phyloP scores from a whole-genome alignment of 192 early-diverging fungal species.

The Glomus cerebriforme region DNA sequence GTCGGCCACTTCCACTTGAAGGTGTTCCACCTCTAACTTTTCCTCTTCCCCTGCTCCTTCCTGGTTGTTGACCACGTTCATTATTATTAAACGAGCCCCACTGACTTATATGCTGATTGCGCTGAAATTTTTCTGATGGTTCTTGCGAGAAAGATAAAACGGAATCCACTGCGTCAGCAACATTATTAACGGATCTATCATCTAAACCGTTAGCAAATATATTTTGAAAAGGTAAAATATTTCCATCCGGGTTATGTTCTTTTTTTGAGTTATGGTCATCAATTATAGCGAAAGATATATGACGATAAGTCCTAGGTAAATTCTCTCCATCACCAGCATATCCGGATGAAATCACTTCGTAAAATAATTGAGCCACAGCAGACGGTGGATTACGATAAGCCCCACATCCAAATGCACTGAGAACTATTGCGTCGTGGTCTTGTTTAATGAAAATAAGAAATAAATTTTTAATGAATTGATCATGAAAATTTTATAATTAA shows the following conservation, averaged over 20 bases:
- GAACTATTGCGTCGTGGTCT: slow-evolving; percentile 48
- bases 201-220: background rate
- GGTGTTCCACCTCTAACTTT: background rate
- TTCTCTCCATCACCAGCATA: slow-evolving; percentile 40
- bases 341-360: slow-evolving; percentile 42
- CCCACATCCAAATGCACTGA: slow-evolving; percentile 49
- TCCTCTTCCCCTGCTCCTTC: background rate
- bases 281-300: slow-evolving; percentile 20
- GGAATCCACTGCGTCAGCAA: background rate
- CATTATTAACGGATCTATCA: background rate
- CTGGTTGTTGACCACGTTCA: background rate
- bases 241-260: background rate
- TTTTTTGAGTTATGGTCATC: background rate
- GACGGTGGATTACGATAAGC: slow-evolving; percentile 44
- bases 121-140: background rate
- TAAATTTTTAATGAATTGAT: background rate
- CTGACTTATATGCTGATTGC: too few relatives aligned
- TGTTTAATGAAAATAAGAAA: background rate
- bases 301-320: slow-evolving; percentile 24
- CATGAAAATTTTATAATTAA: background rate
- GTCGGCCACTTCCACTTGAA: background rate
- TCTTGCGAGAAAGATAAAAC: background rate
- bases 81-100: background rate
- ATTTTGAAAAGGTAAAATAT: slow-evolving; percentile 14
- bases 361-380: slow-evolving; percentile 42